These are phyloP conservation scores for Escallonia herrerae DNA, from an alignment of 129 eudicot genomes.

Conservation along the genomic window DNA sequence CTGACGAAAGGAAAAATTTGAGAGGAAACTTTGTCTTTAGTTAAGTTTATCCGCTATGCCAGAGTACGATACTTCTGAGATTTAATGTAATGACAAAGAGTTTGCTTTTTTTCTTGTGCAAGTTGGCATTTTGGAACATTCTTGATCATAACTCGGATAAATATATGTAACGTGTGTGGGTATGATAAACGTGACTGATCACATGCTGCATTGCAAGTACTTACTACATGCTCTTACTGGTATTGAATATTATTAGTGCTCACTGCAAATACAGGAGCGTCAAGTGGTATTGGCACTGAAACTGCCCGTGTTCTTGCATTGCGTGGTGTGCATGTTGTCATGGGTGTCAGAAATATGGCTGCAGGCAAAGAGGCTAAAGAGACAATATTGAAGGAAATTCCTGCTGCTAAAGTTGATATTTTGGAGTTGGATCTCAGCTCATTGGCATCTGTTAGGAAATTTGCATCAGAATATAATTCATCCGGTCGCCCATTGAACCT, in stretches of 20 bases:
- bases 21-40: no score
- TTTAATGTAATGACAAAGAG: no score
- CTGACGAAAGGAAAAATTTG: no score
- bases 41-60: no score
- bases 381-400: conserved; percentile 56
- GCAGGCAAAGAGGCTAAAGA: conserved; percentile 77
- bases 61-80: no score
- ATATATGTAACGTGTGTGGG: no score
- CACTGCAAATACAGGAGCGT: conserved; percentile 57
- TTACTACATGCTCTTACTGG: neutral
- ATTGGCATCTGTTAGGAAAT: conserved; percentile 70
- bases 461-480: conserved; percentile 64
- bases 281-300: conserved; percentile 86
- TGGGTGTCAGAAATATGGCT: conserved; percentile 71
- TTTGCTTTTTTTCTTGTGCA: no score
- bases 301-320: conserved; percentile 80
- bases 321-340: conserved; percentile 68
- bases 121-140: no score
- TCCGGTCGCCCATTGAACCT: conserved; percentile 66
- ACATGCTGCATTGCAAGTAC: neutral
- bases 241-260: neutral
- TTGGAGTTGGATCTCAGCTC: conserved; percentile 87
- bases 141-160: no score
- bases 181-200: neutral
- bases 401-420: conserved; percentile 65